Conservation (phyloP, 176 grass and related monocot species). For the Bromus sterilis region DNA sequence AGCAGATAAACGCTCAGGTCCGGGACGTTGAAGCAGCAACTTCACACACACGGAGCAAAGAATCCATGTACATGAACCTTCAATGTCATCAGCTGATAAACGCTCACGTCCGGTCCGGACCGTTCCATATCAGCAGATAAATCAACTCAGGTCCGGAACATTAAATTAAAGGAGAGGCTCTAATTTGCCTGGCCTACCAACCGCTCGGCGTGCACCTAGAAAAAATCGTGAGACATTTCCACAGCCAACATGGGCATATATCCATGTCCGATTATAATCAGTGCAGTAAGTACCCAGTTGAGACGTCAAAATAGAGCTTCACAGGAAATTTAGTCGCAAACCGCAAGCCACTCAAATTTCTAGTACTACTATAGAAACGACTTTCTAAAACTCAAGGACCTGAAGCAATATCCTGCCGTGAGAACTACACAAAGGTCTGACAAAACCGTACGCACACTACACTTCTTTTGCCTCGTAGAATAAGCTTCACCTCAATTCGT, state of each 20-base stretch:
- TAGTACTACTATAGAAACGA: too few species aligned
- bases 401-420: background rate
- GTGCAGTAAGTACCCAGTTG: too few species aligned
- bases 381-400: background rate
- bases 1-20: too few species aligned
- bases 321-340: background rate
- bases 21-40: too few species aligned
- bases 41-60: too few species aligned
- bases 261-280: too few species aligned
- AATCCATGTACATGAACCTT: too few species aligned
- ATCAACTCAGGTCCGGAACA: too few species aligned
- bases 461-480: background rate
- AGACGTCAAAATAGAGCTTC: background rate
- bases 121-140: background rate
- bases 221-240: too few species aligned
- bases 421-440: too few species aligned
- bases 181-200: background rate
- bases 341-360: too few species aligned
- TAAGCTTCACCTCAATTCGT: background rate
- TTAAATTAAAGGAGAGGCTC: background rate
- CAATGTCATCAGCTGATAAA: constrained; percentile 10
- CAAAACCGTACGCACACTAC: background rate
- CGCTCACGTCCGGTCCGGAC: constrained; percentile 1
- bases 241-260: background rate
- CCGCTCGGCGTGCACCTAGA: background rate